Percentiles rank a stretch among this genome's conserved stretches.
Evolutionary conservation across 2,329 filamentous ascomycete species (phyloP).

Genomic region (Pseudogymnoascus sp.): DNA sequence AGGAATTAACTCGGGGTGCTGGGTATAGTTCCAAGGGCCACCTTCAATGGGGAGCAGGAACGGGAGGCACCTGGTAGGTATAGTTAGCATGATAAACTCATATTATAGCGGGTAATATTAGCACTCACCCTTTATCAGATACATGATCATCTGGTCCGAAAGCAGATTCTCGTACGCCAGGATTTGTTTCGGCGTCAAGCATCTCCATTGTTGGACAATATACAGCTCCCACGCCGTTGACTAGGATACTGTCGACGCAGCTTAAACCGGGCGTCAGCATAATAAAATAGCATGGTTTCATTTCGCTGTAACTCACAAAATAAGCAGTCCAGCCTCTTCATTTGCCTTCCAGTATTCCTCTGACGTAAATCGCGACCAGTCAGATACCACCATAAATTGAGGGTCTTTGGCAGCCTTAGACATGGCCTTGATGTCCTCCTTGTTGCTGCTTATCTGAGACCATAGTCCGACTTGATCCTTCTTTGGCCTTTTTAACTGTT

Average conservation of each 20-base stretch:
- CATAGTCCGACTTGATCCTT: conserved; percentile 11
- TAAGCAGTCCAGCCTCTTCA: too few relatives aligned
- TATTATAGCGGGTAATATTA: conserved; percentile 20
- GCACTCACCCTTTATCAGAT: conserved; percentile 26
- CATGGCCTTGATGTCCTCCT: conserved; percentile 7
- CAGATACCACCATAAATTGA: conserved; percentile 14
- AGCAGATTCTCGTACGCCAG: conserved; percentile 19
- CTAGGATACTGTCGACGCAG: conserved; percentile 17
- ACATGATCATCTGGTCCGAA: not conserved
- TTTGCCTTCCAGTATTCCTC: not conserved
- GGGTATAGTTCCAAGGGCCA: conserved; percentile 16
- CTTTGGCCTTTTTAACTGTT: conserved; percentile 10
- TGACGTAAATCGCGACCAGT: conserved; percentile 19
- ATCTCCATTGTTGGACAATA: conserved; percentile 17
- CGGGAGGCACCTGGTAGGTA: conserved; percentile 18
- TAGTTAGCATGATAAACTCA: conserved; percentile 22
- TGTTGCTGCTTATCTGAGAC: conserved; percentile 13
- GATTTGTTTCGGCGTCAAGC: conserved; percentile 17
- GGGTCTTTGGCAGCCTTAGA: conserved; percentile 12
- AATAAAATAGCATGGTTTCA: too few relatives aligned
- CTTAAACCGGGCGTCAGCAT: not conserved
- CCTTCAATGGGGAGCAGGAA: conserved; percentile 14
- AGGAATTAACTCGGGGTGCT: conserved; percentile 21
- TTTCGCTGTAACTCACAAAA: too few relatives aligned
- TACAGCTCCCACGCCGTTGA: conserved; percentile 20